A percentile compares a stretch with the other conserved stretches of the same genome.
Conservation (phyloP, 2,329 filamentous ascomycete genomes). For the Penicillium sp. region DNA sequence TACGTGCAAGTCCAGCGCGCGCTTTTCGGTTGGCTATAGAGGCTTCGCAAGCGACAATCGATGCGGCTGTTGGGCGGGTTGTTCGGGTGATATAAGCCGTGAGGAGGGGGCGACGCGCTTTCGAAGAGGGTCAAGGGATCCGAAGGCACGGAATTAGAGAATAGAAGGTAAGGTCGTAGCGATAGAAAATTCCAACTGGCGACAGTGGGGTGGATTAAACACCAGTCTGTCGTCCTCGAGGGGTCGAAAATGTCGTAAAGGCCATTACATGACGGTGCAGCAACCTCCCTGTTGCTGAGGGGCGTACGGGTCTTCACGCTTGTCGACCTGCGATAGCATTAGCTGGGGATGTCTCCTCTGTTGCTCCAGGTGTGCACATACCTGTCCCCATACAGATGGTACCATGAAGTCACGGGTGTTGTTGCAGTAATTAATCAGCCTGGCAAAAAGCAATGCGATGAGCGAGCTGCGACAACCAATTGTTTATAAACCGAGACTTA, state of each 20-base stretch:
- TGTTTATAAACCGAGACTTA: constrained; percentile 49
- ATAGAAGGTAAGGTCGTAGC: constrained; percentile 29
- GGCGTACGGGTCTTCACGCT: constrained; percentile 97
- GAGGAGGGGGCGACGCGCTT: constrained; percentile 11
- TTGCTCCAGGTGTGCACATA: constrained; percentile 42
- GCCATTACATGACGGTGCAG: constrained; percentile 86
- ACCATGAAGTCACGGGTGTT: constrained; percentile 99
- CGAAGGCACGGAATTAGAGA: constrained; percentile 28
- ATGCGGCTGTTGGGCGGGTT: constrained; percentile 13
- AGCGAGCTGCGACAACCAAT: constrained; percentile 13
- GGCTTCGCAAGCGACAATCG: constrained; percentile 18
- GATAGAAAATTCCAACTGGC: constrained; percentile 25
- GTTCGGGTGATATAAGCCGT: constrained; percentile 14
- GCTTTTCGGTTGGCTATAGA: constrained; percentile 21
- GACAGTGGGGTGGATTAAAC: constrained; percentile 24
- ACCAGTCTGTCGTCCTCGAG: constrained; percentile 29
- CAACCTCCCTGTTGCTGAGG: constrained; percentile 91
- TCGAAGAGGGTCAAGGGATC: constrained; percentile 21
- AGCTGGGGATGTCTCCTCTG: constrained; percentile 5
- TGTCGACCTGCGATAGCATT: constrained; percentile 68
- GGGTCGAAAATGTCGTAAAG: constrained; percentile 33
- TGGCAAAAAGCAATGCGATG: constrained; percentile 47
- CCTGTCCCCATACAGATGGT: constrained; percentile 90
- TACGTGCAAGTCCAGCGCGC: constrained; percentile 29
- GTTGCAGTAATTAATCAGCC: constrained; percentile 97